phyloP scores from a whole-genome alignment of 2,329 filamentous ascomycete species.

The Dichotomopilus funicola region DNA sequence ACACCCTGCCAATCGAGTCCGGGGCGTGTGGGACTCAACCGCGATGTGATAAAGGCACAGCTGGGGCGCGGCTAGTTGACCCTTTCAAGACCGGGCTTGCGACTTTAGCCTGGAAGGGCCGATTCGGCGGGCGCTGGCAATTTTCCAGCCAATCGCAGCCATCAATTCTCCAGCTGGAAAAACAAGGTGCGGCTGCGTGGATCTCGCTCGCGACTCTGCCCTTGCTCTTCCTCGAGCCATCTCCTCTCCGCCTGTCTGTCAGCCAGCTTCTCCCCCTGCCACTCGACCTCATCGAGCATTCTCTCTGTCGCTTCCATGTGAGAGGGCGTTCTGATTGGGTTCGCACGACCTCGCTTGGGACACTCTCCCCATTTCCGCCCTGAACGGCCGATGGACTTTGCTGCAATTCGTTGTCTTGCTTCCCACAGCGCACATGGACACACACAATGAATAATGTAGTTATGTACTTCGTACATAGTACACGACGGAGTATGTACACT shows the following conservation, averaged over 20 bases:
- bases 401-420: too few relatives aligned
- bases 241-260: neutral
- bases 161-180: slow-evolving; percentile 24
- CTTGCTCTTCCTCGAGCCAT: neutral
- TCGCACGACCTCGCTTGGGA: too few relatives aligned
- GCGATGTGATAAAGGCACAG: slow-evolving; percentile 17
- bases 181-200: slow-evolving; percentile 30
- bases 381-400: too few relatives aligned
- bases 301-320: too few relatives aligned
- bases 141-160: slow-evolving; percentile 33
- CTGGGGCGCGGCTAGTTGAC: slow-evolving; percentile 11
- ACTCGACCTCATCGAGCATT: too few relatives aligned
- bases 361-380: too few relatives aligned
- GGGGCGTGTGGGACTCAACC: slow-evolving; percentile 17
- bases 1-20: slow-evolving; percentile 25
- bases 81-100: slow-evolving; percentile 21
- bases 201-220: slow-evolving; percentile 20
- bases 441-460: neutral
- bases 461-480: neutral
- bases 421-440: too few relatives aligned
- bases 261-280: neutral
- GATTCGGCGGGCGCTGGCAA: slow-evolving; percentile 30
- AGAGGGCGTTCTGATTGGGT: too few relatives aligned
- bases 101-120: slow-evolving; percentile 40
- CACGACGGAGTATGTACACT: neutral